Evolutionary conservation across 2,329 filamentous ascomycete species (phyloP), one percentile per base, ranked within the genome.

Genomic region (Pyrenophora seminiperda): DNA sequence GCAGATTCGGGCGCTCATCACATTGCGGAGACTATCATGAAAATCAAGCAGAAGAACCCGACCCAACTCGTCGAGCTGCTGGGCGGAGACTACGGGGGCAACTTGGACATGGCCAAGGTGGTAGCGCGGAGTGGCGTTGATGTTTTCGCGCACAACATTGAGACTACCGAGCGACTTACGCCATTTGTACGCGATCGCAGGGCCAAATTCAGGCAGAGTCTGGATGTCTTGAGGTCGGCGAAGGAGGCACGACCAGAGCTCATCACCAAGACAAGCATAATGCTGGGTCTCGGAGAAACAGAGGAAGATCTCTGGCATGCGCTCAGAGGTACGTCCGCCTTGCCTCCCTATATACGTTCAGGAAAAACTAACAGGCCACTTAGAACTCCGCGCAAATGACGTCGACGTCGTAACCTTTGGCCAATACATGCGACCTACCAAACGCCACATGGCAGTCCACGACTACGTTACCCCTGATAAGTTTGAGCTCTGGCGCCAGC

Each of bases 361-460:
- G 11, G 20, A 7, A 29, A 30, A 31, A 19, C 27, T 47, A 42
- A 59, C 64, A 45, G 47, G 1, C 0, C 3, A 14, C 6, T 11
- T 51, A 84, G 90, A 95, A 72, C 82, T 99, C 10, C 84, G 94
- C 50, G 86, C 86, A 59, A 83, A 85, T 50, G 79, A 89, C 53
- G 92, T 97, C 37, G 94, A 99, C 63, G 91, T 99, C 10, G 91
- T 99, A 50, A 99, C 94, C 0, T 99, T 99, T 63, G 94, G 94
- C n/a, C 94, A 99, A 79, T 99, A 99, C 79, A 99, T 99, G 94
- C 90, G 93, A 9, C 94, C 94, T 1, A 99, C 94, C 4, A 99
- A 97, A 81, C 85, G 93, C 36, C 94, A 99, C 74, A 93, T 99
- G 84, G 88, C 96, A 74, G 94, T 99, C 24, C 89, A 96, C 68